Evolutionary conservation across 768 basidiomycete species (phyloP).

Genomic region (Russula dissimulans): DNA sequence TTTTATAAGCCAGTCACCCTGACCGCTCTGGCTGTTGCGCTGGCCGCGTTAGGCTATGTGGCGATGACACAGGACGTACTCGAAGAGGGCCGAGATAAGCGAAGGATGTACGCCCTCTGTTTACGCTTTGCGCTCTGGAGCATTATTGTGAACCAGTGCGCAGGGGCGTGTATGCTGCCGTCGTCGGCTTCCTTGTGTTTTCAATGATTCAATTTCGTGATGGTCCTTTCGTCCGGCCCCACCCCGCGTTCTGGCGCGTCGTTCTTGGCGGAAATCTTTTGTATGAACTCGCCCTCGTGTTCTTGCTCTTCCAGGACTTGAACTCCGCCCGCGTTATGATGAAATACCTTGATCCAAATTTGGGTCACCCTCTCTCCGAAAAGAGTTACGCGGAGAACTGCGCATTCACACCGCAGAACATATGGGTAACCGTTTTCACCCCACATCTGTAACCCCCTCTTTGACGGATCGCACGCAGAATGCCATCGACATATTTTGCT

Average conservation of each 20-base stretch:
- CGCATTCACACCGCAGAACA: conserved; percentile 44
- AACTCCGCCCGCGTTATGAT: conserved; percentile 69
- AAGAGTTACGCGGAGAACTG: conserved; percentile 85
- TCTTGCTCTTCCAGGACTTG: conserved; percentile 79
- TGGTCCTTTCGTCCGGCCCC: conserved; percentile 81
- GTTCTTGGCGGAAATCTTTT: conserved; percentile 74
- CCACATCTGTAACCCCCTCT: not conserved
- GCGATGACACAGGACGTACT: conserved; percentile 80
- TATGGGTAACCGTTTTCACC: conserved; percentile 48
- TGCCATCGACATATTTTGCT: conserved; percentile 78
- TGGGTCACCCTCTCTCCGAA: conserved; percentile 69
- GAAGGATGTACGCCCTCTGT: conserved; percentile 52
- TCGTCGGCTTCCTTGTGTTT: conserved; percentile 67
- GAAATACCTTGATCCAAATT: conserved; percentile 61
- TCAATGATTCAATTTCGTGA: conserved; percentile 86
- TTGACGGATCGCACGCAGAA: conserved; percentile 34
- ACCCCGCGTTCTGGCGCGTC: conserved; percentile 79
- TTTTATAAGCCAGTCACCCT: conserved; percentile 81
- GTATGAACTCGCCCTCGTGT: conserved; percentile 76
- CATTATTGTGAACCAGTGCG: not conserved
- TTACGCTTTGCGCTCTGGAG: not conserved
- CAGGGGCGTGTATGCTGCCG: conserved; percentile 71
- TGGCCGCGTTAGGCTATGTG: conserved; percentile 67
- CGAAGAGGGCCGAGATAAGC: conserved; percentile 74
- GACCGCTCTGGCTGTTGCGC: conserved; percentile 56